Percentiles rank a stretch among this genome's conserved stretches.
phyloP scores from a whole-genome alignment of 1,139 yeast species.

The Taiozyma sp. region DNA sequence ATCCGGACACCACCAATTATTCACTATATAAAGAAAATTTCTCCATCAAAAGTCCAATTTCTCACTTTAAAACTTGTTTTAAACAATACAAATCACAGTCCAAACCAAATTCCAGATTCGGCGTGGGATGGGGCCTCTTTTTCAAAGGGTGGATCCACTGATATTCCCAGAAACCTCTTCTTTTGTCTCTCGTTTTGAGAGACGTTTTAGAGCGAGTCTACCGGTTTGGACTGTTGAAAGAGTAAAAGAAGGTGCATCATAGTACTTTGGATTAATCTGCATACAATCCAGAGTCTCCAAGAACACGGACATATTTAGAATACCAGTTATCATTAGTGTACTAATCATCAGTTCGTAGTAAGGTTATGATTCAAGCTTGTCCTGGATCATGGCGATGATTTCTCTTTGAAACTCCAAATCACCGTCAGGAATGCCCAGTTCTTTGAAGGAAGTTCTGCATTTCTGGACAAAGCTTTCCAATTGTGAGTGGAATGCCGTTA shows the following conservation, averaged over 20 bases:
- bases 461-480: constrained; percentile 1
- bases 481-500: background rate
- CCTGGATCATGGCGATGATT: constrained; percentile 5
- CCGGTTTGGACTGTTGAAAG: background rate
- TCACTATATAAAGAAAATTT: background rate
- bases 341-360: background rate
- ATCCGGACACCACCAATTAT: background rate
- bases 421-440: constrained; percentile 6
- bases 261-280: constrained; percentile 24
- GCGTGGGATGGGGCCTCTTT: background rate
- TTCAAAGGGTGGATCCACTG: background rate
- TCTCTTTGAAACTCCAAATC: constrained; percentile 3
- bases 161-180: constrained; percentile 10
- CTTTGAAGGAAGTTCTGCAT: constrained; percentile 1
- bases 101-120: background rate
- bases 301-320: constrained; percentile 22
- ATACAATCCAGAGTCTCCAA: constrained; percentile 28
- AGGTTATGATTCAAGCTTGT: background rate
- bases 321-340: too few species aligned
- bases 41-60: background rate
- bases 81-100: background rate
- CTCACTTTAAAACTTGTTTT: too few species aligned
- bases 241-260: constrained; percentile 25
- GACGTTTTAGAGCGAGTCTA: constrained; percentile 15
- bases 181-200: constrained; percentile 19